These are phyloP conservation scores for Candida ulmi DNA, from an alignment of 805 yeast species.

Conservation along the genomic window DNA sequence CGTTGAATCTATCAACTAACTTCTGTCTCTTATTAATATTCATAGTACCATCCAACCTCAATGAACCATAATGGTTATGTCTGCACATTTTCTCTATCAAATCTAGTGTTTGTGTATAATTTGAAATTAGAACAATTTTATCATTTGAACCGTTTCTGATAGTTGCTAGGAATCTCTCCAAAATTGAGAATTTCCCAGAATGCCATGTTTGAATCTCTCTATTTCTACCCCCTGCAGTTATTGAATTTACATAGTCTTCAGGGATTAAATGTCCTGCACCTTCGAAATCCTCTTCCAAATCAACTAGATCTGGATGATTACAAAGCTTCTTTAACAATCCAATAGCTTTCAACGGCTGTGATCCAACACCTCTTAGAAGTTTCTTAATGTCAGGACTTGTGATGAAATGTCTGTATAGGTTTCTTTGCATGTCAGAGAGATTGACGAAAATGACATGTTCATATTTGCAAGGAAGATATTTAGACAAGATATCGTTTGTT, in stretches of 20 bases:
- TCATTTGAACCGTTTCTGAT: conserved; percentile 82
- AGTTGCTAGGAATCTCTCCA: conserved; percentile 77
- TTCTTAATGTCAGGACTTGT: conserved; percentile 73
- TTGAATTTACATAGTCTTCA: conserved; percentile 55
- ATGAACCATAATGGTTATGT: conserved; percentile 60
- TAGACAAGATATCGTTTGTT: conserved; percentile 89
- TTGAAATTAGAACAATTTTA: conserved; percentile 90
- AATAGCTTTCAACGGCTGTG: conserved; percentile 87
- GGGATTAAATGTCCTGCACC: conserved; percentile 67
- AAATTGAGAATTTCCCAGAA: conserved; percentile 81
- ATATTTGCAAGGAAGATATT: conserved; percentile 91
- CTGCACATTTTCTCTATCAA: conserved; percentile 85
- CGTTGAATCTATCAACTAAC: conserved; percentile 84
- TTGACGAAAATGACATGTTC: conserved; percentile 95
- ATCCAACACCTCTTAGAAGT: conserved; percentile 58
- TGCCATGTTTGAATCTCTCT: conserved; percentile 73
- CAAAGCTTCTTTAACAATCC: conserved; percentile 85
- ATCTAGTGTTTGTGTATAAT: conserved; percentile 92
- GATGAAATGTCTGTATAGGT: conserved; percentile 66
- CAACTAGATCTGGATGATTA: conserved; percentile 85
- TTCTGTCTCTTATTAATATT: conserved; percentile 88
- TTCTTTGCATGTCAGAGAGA: conserved; percentile 69
- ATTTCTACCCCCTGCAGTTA: conserved; percentile 45
- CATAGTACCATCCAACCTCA: conserved; percentile 91
- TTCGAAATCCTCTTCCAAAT: conserved; percentile 71